Conservation (phyloP, 441 rosid genomes). For the Erodium chrysanthum region DNA sequence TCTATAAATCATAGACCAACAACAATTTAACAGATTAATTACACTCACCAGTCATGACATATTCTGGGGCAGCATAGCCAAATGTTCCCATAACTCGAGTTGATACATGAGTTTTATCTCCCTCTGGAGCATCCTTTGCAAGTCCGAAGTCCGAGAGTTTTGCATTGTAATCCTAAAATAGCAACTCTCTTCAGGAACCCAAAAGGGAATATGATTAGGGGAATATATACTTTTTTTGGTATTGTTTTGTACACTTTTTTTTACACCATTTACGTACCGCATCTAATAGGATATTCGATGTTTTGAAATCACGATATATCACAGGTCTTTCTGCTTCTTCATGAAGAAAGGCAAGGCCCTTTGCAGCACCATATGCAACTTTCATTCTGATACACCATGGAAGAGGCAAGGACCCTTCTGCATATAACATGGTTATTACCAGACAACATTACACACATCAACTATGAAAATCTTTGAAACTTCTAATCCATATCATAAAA, state of each 20-base stretch:
- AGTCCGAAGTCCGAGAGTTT: conserved; percentile 66
- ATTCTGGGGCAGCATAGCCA: conserved; percentile 71
- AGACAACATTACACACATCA: conserved; percentile 20
- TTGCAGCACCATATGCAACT: conserved; percentile 25
- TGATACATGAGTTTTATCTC: conserved; percentile 58
- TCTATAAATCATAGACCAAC: neutral
- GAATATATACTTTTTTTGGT: neutral
- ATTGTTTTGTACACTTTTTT: neutral
- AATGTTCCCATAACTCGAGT: conserved; percentile 72
- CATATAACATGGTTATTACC: conserved; percentile 30
- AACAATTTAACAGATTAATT: neutral
- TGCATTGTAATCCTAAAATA: conserved; percentile 53
- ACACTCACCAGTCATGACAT: conserved; percentile 60
- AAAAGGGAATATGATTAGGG: neutral
- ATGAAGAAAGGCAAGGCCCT: conserved; percentile 62
- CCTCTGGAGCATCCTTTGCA: conserved; percentile 69
- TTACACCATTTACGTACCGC: conserved; percentile 33
- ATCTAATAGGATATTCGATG: conserved; percentile 56
- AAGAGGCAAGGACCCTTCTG: conserved; percentile 65
- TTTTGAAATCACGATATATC: conserved; percentile 63
- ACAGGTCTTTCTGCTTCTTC: conserved; percentile 68
- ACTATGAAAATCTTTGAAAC: neutral
- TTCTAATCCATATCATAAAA: too few species aligned
- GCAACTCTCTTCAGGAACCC: neutral
- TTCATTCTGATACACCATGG: conserved; percentile 33